These are phyloP conservation scores for Fusarium sp. DNA, from an alignment of 2,329 filamentous ascomycete species.

Conservation along the genomic window DNA sequence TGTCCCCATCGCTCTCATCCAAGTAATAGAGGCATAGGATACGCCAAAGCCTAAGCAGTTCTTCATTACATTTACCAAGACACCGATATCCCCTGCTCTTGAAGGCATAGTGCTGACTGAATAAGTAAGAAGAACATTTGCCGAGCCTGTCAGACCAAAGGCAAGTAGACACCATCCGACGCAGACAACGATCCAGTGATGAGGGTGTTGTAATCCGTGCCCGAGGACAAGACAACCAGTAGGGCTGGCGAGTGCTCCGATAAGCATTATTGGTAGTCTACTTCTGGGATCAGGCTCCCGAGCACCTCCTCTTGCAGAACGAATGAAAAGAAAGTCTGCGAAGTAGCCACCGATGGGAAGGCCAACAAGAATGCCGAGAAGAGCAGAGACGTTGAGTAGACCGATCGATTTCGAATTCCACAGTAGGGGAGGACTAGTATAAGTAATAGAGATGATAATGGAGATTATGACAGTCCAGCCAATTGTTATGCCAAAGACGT, in stretches of 20 bases:
- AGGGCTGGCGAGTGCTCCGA: neutral
- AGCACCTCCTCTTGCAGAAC: neutral
- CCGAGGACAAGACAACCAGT: neutral
- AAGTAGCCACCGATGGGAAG: neutral
- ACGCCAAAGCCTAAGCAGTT: constrained; percentile 10
- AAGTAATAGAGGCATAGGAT: neutral
- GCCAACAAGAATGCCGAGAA: neutral
- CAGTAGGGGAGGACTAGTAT: neutral
- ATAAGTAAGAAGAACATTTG: constrained; percentile 6
- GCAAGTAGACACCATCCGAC: constrained; percentile 3
- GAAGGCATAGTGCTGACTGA: constrained; percentile 4
- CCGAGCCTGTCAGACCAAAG: constrained; percentile 13
- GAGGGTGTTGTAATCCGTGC: neutral
- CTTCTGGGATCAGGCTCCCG: neutral
- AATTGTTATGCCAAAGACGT: constrained; percentile 5
- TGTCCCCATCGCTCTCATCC: neutral
- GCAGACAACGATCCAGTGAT: neutral
- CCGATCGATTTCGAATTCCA: constrained; percentile 4
- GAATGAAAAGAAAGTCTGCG: constrained; percentile 5
- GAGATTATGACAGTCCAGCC: constrained; percentile 15
- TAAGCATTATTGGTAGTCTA: neutral
- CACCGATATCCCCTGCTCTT: constrained; percentile 9
- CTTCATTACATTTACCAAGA: constrained; percentile 14
- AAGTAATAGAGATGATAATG: neutral
- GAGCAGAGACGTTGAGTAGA: neutral